phyloP scores from a whole-genome alignment of 192 early-diverging fungal genomes.

The Geranomyces variabilis region DNA sequence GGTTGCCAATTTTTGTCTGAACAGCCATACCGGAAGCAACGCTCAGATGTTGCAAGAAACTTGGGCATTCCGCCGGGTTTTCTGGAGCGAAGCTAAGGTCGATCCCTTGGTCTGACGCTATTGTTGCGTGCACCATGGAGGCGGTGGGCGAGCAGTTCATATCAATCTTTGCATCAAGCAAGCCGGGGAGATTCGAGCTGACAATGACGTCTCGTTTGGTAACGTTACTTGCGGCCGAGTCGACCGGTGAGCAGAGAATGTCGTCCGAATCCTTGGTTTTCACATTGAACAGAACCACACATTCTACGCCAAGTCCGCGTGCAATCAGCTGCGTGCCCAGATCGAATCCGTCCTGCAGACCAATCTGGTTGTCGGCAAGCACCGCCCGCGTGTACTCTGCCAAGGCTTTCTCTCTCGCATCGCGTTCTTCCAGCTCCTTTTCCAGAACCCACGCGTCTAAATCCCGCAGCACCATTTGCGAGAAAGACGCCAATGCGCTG shows the following conservation, averaged over 20 bases:
- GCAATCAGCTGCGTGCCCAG: conserved; percentile 16
- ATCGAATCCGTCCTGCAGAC: conserved; percentile 9
- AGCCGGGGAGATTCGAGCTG: background rate
- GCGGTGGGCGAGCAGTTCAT: conserved; percentile 4
- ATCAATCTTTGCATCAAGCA: background rate
- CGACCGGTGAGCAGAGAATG: background rate
- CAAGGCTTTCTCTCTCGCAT: conserved; percentile 46
- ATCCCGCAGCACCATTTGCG: conserved; percentile 47
- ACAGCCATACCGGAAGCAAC: conserved; percentile 11
- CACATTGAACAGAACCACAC: conserved; percentile 3
- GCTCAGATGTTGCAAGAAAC: conserved; percentile 1
- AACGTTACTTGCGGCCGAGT: background rate
- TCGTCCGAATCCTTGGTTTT: background rate
- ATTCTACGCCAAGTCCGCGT: conserved; percentile 19
- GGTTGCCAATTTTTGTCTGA: background rate
- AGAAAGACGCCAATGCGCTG: conserved; percentile 44
- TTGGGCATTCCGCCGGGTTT: background rate
- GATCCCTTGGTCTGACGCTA: background rate
- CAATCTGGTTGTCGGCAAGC: conserved; percentile 19
- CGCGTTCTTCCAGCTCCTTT: conserved; percentile 46
- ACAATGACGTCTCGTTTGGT: conserved; percentile 3
- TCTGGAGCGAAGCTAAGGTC: conserved; percentile 8
- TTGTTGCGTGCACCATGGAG: conserved; percentile 1
- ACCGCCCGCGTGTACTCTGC: conserved; percentile 36
- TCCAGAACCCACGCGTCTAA: conserved; percentile 53